Evolutionary conservation across 805 yeast genomes (phyloP).

Genomic region (Lipomyces chichibuensis): DNA sequence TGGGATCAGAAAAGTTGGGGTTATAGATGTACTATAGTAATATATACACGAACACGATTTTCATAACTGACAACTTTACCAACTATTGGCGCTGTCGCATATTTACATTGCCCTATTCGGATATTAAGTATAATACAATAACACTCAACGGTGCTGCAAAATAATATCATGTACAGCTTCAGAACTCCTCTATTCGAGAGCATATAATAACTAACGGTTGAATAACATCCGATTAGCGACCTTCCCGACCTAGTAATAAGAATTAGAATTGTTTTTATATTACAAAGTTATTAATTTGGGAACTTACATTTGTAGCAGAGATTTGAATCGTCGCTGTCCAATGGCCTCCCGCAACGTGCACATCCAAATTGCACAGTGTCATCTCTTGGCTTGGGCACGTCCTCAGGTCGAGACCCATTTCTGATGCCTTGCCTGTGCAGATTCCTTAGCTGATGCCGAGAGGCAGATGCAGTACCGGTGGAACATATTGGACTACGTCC

Average conservation of each 20-base stretch:
- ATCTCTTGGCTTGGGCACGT: not conserved
- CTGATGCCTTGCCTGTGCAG: not conserved
- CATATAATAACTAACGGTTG: not conserved
- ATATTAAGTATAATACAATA: not conserved
- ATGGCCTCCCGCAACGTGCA: slow-evolving; percentile 16
- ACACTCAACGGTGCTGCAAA: too few species aligned
- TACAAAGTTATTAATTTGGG: not conserved
- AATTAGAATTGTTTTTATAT: not conserved
- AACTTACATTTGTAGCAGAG: slow-evolving; percentile 20
- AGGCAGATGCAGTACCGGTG: not conserved
- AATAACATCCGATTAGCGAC: not conserved
- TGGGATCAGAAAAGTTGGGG: not conserved
- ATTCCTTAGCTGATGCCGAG: not conserved
- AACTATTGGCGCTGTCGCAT: not conserved
- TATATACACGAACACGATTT: not conserved
- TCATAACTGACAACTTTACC: not conserved
- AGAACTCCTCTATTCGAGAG: not conserved
- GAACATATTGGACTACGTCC: not conserved
- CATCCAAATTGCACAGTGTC: slow-evolving; percentile 9
- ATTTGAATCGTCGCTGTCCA: slow-evolving; percentile 20
- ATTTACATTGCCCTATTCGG: not conserved
- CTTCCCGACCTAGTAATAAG: not conserved
- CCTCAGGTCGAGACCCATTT: not conserved
- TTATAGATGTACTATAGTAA: not conserved
- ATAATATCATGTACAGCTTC: not conserved